Percentiles rank a stretch among this genome's conserved stretches.
Conservation (phyloP, 2,329 filamentous ascomycete genomes). For the Aspergillus awamori region DNA sequence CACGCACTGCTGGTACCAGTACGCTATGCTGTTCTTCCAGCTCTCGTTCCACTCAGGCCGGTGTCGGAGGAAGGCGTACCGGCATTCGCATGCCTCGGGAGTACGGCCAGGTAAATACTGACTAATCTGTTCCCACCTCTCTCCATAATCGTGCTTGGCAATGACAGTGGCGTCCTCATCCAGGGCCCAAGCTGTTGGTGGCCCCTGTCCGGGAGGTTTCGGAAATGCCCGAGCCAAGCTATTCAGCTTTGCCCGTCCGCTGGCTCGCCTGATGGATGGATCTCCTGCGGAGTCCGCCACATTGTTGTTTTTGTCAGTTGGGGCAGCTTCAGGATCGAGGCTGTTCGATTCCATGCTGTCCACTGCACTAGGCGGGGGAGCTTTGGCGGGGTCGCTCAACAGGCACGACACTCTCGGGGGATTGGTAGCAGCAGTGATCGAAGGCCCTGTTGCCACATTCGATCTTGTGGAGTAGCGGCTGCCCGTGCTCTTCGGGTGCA, state of each 20-base stretch:
- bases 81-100: slow-evolving; percentile 6
- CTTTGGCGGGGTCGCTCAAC: neutral
- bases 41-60: slow-evolving; percentile 12
- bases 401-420: neutral
- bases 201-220: neutral
- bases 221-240: neutral
- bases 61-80: slow-evolving; percentile 9
- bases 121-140: slow-evolving; percentile 5
- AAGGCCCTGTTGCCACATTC: neutral
- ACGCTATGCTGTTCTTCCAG: slow-evolving; percentile 2
- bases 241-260: neutral
- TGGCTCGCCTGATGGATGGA: neutral
- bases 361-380: neutral
- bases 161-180: slow-evolving; percentile 8
- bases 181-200: neutral
- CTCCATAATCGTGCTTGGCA: neutral
- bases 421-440: neutral
- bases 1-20: slow-evolving; percentile 10
- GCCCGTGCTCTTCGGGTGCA: neutral
- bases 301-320: neutral
- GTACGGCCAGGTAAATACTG: slow-evolving; percentile 7
- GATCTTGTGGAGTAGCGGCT: neutral
- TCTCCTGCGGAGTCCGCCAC: neutral
- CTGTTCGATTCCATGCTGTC: neutral
- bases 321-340: neutral